Evolutionary conservation across 2,329 filamentous ascomycete species (phyloP), one percentile per base, ranked within the genome.

Genomic region (Eutypella sp.): DNA sequence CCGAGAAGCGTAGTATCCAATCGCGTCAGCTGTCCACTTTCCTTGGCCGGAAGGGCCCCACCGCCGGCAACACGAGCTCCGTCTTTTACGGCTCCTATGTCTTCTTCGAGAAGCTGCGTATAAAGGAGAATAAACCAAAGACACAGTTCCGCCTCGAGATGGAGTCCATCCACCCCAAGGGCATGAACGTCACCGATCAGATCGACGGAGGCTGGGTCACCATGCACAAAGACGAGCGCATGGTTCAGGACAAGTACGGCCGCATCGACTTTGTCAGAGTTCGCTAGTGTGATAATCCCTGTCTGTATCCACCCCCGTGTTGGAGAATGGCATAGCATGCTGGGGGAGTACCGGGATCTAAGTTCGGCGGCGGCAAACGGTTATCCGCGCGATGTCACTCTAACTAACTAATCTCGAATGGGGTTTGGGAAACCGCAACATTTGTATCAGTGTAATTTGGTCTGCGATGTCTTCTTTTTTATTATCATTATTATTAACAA

Each of bases 71-170:
- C 44, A 73, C 69, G 3, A 74, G 65, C 43, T 52, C 54, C 8
- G 64, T 74, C 1, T 82, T 73, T 55, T 81, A 82, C 52, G 71
- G 70, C 3, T 68, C 66, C 0, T 82, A 82, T 55, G 69, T 79
- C 18, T 80, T 73, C 58, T 82, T 82, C 53, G 78, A 83, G 64
- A 82, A 82, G 65, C 50, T 75, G 52, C 63, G 78, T 15, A 61
- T 82, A 44, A 68, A 68, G 54, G 66, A 76, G 43, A 63, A 65
- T 0, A 79, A 76, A 59, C 64, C 71, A 38, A 81, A 81, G 65
- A 68, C 60, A 16, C 69, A 74, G 56, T 69, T 72, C 54, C 63
- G 78, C 11, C 41, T 66, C 49, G 71, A 75, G 46, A 80, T 81
- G 74, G 76, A 82, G 58, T 45, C 53, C 15, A 45, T 52, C 2